Conservation (phyloP, 192 early-diverging fungal genomes). For the Allomyces arbusculus region DNA sequence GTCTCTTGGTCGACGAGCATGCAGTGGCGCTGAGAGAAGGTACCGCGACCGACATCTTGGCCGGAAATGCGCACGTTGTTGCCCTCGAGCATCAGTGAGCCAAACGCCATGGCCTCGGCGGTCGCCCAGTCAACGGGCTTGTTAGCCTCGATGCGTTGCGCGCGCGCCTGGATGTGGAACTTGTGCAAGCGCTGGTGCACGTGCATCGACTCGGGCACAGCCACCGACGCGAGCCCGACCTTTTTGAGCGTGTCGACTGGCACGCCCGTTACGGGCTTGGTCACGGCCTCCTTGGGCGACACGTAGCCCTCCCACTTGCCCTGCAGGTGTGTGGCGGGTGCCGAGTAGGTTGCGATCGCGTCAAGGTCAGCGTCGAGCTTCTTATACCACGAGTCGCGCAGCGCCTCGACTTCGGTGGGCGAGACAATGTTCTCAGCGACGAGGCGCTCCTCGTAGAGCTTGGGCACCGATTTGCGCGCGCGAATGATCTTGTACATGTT, state of each 20-base stretch:
- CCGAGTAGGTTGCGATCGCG: slow-evolving; percentile 32
- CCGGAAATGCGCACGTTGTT: slow-evolving; percentile 83
- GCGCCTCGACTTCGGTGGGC: slow-evolving; percentile 10
- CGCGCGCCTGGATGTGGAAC: slow-evolving; percentile 70
- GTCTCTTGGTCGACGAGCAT: slow-evolving; percentile 89
- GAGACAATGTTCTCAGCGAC: slow-evolving; percentile 14
- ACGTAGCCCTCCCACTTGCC: slow-evolving; percentile 65
- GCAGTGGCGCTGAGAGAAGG: slow-evolving; percentile 89
- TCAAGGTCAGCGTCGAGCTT: slow-evolving; percentile 25
- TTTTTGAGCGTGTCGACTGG: slow-evolving; percentile 31
- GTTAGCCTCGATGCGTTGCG: slow-evolving; percentile 47
- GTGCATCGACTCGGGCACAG: slow-evolving; percentile 35
- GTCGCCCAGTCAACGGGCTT: slow-evolving; percentile 83
- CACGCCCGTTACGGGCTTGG: slow-evolving; percentile 36
- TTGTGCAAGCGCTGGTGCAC: slow-evolving; percentile 72
- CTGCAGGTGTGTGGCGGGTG: slow-evolving; percentile 37
- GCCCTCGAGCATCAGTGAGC: slow-evolving; percentile 61
- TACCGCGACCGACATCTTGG: slow-evolving; percentile 93
- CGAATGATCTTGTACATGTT: slow-evolving; percentile 91
- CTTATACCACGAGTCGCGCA: slow-evolving; percentile 9
- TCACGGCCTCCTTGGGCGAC: slow-evolving; percentile 34
- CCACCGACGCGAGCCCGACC: slow-evolving; percentile 63
- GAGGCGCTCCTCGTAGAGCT: slow-evolving; percentile 64
- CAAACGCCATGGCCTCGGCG: slow-evolving; percentile 78
- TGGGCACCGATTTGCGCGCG: slow-evolving; percentile 57